These are phyloP conservation scores for Verticillium dahliae DNA, from an alignment of 2,329 filamentous ascomycete species.

Conservation along the genomic window DNA sequence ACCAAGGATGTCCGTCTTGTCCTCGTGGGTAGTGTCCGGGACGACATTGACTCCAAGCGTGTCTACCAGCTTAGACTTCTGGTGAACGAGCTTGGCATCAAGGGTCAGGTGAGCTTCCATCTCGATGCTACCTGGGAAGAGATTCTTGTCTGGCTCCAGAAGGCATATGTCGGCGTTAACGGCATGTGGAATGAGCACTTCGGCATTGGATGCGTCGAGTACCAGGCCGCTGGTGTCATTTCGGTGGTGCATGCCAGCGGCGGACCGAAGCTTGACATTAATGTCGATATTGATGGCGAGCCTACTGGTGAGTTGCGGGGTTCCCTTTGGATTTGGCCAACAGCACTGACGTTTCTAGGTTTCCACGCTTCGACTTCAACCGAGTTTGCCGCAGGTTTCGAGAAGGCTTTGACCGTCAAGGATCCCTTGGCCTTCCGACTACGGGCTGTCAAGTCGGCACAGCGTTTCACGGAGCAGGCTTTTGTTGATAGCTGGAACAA, in stretches of 20 bases:
- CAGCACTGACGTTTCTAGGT: constrained; percentile 39
- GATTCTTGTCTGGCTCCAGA: constrained; percentile 72
- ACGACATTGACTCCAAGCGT: constrained; percentile 69
- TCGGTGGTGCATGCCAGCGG: constrained; percentile 90
- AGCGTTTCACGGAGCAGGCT: constrained; percentile 79
- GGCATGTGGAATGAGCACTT: constrained; percentile 99
- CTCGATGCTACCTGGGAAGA: constrained; percentile 86
- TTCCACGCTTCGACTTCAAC: constrained; percentile 75
- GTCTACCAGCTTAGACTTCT: constrained; percentile 86
- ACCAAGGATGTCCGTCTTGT: constrained; percentile 60
- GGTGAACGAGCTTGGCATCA: constrained; percentile 79
- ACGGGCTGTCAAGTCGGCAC: constrained; percentile 70
- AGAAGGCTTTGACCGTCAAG: constrained; percentile 64
- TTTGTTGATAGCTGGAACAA: constrained; percentile 75
- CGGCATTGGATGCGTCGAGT: constrained; percentile 96
- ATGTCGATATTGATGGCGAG: constrained; percentile 69
- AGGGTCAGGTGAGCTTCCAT: constrained; percentile 78
- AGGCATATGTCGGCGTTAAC: constrained; percentile 81
- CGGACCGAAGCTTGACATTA: constrained; percentile 90
- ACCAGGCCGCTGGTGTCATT: constrained; percentile 90
- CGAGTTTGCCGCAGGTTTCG: constrained; percentile 77
- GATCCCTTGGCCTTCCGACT: constrained; percentile 69
- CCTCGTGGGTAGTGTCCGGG: constrained; percentile 86
- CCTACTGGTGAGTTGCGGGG: constrained; percentile 58
- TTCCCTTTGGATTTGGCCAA: neutral